These are phyloP conservation scores for Cercospora citrullina DNA, from an alignment of 2,329 filamentous ascomycete genomes.

Conservation along the genomic window DNA sequence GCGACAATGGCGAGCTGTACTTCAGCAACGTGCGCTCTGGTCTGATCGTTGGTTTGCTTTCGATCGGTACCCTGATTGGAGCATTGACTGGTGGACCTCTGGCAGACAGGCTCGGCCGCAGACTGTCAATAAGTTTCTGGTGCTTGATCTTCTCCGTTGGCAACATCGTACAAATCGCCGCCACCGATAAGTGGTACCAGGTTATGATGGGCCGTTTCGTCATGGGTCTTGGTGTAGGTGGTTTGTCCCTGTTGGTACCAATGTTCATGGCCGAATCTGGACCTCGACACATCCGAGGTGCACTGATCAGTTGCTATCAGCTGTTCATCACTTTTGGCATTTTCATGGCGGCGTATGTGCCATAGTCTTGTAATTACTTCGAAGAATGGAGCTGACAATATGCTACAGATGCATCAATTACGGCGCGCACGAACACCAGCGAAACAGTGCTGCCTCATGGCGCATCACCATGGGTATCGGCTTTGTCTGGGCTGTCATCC, in stretches of 20 bases:
- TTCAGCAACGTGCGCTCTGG: slow-evolving; percentile 63
- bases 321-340: slow-evolving; percentile 70
- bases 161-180: slow-evolving; percentile 65
- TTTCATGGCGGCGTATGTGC: slow-evolving; percentile 42
- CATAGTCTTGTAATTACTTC: neutral
- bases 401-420: slow-evolving; percentile 52
- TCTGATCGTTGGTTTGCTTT: slow-evolving; percentile 59
- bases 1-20: slow-evolving; percentile 23
- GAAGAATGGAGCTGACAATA: neutral
- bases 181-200: slow-evolving; percentile 59
- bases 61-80: slow-evolving; percentile 61
- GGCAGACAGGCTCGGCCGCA: slow-evolving; percentile 62
- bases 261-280: slow-evolving; percentile 67
- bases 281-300: slow-evolving; percentile 63
- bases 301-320: slow-evolving; percentile 63
- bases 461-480: slow-evolving; percentile 63
- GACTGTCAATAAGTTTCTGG: slow-evolving; percentile 60
- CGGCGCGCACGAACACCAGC: slow-evolving; percentile 54
- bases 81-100: slow-evolving; percentile 59
- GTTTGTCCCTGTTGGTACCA: slow-evolving; percentile 62
- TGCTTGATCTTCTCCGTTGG: slow-evolving; percentile 64
- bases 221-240: slow-evolving; percentile 64
- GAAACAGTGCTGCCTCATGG: slow-evolving; percentile 56
- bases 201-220: slow-evolving; percentile 64
- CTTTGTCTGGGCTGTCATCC: slow-evolving; percentile 57